Evolutionary conservation across 768 basidiomycete species (phyloP).

Genomic region (Trametes maxima): DNA sequence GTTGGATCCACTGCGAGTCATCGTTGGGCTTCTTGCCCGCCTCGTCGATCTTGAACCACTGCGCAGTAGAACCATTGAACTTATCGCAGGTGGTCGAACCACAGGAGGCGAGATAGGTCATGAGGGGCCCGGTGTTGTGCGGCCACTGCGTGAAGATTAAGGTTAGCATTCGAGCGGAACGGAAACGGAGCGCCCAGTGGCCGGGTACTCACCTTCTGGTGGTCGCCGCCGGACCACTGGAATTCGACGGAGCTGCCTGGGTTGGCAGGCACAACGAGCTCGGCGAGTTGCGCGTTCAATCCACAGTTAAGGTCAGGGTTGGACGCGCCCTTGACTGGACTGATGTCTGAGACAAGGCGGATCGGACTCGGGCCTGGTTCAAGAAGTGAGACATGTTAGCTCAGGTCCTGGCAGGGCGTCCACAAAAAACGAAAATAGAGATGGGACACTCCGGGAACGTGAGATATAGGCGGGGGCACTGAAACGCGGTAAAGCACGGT

Average conservation of each 20-base stretch:
- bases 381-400: neutral
- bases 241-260: slow-evolving; percentile 60
- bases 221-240: slow-evolving; percentile 53
- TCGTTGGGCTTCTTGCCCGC: slow-evolving; percentile 28
- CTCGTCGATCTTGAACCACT: slow-evolving; percentile 68
- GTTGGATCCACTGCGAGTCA: slow-evolving; percentile 30
- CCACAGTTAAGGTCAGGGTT: slow-evolving; percentile 67
- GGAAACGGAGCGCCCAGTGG: too few relatives aligned
- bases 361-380: slow-evolving; percentile 41
- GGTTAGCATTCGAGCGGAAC: neutral
- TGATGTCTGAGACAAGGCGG: slow-evolving; percentile 45
- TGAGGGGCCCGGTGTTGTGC: slow-evolving; percentile 64
- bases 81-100: slow-evolving; percentile 56
- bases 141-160: slow-evolving; percentile 39
- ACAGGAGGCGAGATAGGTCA: slow-evolving; percentile 75
- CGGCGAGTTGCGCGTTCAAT: slow-evolving; percentile 49
- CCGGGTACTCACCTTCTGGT: slow-evolving; percentile 35
- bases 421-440: slow-evolving; percentile 5
- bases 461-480: neutral
- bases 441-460: neutral
- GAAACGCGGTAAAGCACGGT: neutral
- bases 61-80: slow-evolving; percentile 57
- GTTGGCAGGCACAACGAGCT: slow-evolving; percentile 54
- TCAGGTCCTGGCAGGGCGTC: neutral
- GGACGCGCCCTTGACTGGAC: slow-evolving; percentile 56